Evolutionary conservation across 2,329 filamentous ascomycete genomes (phyloP).

Genomic region (Stemphylium vesicarium): DNA sequence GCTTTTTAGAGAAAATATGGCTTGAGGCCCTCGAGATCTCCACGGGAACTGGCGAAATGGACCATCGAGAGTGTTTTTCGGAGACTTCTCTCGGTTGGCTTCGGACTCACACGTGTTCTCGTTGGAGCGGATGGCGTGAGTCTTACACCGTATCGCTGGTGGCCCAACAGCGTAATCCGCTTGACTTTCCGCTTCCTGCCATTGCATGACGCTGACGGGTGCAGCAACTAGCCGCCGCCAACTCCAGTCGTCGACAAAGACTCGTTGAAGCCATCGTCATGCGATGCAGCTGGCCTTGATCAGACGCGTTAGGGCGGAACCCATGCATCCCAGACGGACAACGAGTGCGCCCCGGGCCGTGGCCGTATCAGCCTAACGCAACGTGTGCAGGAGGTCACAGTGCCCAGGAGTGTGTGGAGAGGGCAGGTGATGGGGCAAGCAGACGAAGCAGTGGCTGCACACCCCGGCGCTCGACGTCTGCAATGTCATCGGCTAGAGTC

Average conservation of each 20-base stretch:
- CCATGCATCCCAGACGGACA: constrained; percentile 26
- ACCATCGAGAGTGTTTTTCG: no score
- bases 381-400: constrained; percentile 36
- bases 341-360: constrained; percentile 40
- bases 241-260: constrained; percentile 21
- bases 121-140: constrained; percentile 16
- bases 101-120: constrained; percentile 1
- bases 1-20: constrained; percentile 9
- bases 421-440: constrained; percentile 29
- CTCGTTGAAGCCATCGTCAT: constrained; percentile 19
- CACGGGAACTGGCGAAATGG: neutral
- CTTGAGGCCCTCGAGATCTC: neutral
- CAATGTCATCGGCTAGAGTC: constrained; percentile 24
- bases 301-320: constrained; percentile 31
- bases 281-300: constrained; percentile 29
- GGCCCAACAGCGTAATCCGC: constrained; percentile 4
- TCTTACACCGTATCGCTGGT: constrained; percentile 12
- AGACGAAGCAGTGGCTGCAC: constrained; percentile 17
- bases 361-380: constrained; percentile 43
- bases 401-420: constrained; percentile 29
- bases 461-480: constrained; percentile 14
- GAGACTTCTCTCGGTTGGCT: no score
- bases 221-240: constrained; percentile 27
- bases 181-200: constrained; percentile 17
- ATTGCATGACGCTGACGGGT: constrained; percentile 26